These are phyloP conservation scores for Leucosporidium creatinivorum DNA, from an alignment of 768 basidiomycete genomes.

Conservation along the genomic window DNA sequence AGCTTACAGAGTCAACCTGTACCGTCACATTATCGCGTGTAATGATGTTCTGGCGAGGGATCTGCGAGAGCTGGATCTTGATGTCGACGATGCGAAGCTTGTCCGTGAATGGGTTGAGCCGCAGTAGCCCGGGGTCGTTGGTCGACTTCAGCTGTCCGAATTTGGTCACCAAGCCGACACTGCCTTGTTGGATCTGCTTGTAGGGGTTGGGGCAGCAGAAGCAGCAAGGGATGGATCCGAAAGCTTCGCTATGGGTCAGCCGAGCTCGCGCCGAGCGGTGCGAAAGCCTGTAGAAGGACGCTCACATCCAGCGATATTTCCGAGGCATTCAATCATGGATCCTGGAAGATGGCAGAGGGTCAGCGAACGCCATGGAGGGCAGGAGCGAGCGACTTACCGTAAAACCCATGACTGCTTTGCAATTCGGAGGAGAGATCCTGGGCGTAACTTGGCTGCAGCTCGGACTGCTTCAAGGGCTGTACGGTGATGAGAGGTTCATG, in stretches of 20 bases:
- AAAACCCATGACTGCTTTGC: conserved; percentile 52
- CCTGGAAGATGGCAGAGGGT: no score
- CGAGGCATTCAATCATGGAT: conserved; percentile 29
- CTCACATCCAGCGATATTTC: conserved; percentile 10
- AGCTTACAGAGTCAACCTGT: no score
- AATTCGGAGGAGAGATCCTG: conserved; percentile 79
- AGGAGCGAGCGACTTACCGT: conserved; percentile 7
- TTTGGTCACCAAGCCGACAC: conserved; percentile 81
- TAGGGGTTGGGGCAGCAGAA: conserved; percentile 50
- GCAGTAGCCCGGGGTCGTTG: conserved; percentile 53
- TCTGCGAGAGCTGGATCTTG: conserved; percentile 87
- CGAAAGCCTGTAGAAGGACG: no score
- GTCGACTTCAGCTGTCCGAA: conserved; percentile 78
- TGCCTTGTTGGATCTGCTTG: conserved; percentile 71
- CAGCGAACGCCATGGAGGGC: no score
- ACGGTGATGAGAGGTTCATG: neutral
- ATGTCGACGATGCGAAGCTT: conserved; percentile 78
- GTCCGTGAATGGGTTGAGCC: conserved; percentile 93
- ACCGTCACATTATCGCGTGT: conserved; percentile 45
- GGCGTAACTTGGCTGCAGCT: conserved; percentile 73
- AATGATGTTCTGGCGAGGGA: conserved; percentile 78
- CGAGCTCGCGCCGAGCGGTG: no score
- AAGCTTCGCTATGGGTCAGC: no score
- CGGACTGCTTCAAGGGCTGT: conserved; percentile 15
- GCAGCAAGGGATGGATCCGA: conserved; percentile 23